Evolutionary conservation across 2,329 filamentous ascomycete genomes (phyloP).

Genomic region (Cladosporium colombiae): DNA sequence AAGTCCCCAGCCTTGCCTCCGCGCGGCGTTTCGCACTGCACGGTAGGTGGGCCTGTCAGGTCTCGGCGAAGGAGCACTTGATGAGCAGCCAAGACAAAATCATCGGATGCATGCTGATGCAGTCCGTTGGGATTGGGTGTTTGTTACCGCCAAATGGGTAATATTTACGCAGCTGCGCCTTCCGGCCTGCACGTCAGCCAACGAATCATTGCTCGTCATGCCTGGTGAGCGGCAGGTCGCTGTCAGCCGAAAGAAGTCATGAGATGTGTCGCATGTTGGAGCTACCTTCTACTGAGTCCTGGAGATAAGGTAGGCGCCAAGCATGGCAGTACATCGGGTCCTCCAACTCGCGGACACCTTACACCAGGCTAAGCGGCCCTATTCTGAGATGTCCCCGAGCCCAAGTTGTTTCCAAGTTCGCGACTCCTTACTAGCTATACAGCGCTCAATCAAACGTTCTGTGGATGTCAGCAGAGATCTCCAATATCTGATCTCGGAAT

Average conservation of each 20-base stretch:
- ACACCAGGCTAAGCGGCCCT: neutral
- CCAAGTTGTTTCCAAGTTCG: too few species aligned
- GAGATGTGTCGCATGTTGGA: neutral
- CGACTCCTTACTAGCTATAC: neutral
- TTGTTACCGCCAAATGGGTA: neutral
- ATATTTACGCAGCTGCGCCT: neutral
- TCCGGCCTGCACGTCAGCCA: neutral
- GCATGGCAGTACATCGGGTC: conserved; percentile 1
- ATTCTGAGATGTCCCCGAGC: neutral
- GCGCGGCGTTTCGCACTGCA: conserved; percentile 8
- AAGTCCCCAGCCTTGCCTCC: neutral
- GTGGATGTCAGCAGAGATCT: neutral
- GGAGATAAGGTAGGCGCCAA: conserved; percentile 9
- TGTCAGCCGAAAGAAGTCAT: neutral
- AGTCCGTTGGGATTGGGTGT: neutral
- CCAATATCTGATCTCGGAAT: neutral
- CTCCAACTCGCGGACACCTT: neutral
- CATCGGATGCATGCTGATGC: neutral
- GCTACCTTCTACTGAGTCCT: neutral
- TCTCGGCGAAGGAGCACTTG: conserved; percentile 6
- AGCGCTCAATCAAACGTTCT: neutral
- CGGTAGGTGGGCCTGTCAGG: neutral
- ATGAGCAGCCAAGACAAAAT: conserved; percentile 1
- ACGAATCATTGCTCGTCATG: neutral
- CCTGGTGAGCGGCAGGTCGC: neutral